Percentiles rank a stretch among this genome's conserved stretches.
phyloP scores from a whole-genome alignment of 495 filamentous ascomycete species.

The Penicillium fimorum region DNA sequence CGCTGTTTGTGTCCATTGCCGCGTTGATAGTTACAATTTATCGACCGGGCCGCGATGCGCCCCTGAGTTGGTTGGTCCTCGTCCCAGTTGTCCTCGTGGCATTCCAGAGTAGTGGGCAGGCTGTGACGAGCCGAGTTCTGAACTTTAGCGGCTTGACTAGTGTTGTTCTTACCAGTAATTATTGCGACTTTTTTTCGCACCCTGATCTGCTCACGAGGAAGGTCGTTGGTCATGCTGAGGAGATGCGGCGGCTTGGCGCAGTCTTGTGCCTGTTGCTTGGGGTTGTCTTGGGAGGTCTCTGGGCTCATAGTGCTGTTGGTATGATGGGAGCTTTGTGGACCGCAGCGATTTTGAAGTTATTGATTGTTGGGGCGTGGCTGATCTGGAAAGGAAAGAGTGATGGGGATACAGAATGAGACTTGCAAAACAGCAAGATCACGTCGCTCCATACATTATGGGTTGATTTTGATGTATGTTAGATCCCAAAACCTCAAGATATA shows the following conservation, averaged over 20 bases:
- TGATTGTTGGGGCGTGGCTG: constrained; percentile 54
- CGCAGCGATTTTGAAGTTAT: constrained; percentile 53
- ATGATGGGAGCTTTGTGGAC: constrained; percentile 64
- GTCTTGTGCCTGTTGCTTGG: constrained; percentile 59
- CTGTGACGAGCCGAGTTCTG: constrained; percentile 64
- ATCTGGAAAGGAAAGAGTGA: constrained; percentile 41
- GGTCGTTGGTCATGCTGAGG: constrained; percentile 49
- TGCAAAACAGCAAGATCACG: background rate
- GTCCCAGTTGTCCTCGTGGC: constrained; percentile 62
- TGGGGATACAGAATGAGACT: background rate
- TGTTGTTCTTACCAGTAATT: constrained; percentile 69
- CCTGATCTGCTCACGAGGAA: constrained; percentile 47
- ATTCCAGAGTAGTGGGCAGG: constrained; percentile 70
- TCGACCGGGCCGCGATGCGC: constrained; percentile 36
- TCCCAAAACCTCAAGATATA: background rate
- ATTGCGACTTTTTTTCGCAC: constrained; percentile 69
- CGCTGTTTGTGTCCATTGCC: constrained; percentile 51
- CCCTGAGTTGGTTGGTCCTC: constrained; percentile 55
- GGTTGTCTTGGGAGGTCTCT: constrained; percentile 57
- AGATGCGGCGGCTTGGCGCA: constrained; percentile 58
- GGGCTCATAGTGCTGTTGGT: constrained; percentile 55
- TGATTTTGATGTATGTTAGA: background rate
- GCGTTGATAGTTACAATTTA: constrained; percentile 57
- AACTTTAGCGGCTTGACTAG: constrained; percentile 61
- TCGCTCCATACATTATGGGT: background rate